Evolutionary conservation across 495 filamentous ascomycete genomes (phyloP).

Genomic region (Penicillium argentinense): DNA sequence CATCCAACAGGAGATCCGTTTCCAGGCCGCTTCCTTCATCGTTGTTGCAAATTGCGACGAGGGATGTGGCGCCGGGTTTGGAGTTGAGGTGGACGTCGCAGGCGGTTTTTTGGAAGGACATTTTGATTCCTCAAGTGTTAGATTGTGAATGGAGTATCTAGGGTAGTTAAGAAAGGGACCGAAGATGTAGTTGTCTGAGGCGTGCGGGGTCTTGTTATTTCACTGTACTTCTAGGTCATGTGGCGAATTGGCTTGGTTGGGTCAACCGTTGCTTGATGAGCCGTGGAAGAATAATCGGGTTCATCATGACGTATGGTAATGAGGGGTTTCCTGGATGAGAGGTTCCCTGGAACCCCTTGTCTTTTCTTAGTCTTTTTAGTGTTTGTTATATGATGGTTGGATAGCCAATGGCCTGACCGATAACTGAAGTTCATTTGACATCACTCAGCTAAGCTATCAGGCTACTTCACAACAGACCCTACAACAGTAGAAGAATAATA

Average conservation of each 20-base stretch:
- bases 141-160: too few relatives aligned
- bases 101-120: constrained; percentile 17
- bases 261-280: neutral
- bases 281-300: neutral
- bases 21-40: constrained; percentile 14
- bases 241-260: neutral
- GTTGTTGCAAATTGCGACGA: constrained; percentile 19
- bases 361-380: neutral
- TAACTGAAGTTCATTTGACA: too few relatives aligned
- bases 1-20: constrained; percentile 10
- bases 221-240: neutral
- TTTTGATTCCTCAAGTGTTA: constrained; percentile 2
- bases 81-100: constrained; percentile 12
- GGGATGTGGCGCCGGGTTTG: constrained; percentile 1
- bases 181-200: too few relatives aligned
- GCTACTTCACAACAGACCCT: neutral
- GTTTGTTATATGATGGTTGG: too few relatives aligned
- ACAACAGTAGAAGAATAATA: neutral
- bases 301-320: neutral
- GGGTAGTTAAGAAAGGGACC: too few relatives aligned
- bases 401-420: too few relatives aligned
- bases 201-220: neutral
- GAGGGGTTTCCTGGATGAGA: neutral
- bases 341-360: neutral
- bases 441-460: too few relatives aligned